Base-by-base conservation (phyloP, 2,329 filamentous ascomycete genomes). In the Juglanconis sp. region DNA sequence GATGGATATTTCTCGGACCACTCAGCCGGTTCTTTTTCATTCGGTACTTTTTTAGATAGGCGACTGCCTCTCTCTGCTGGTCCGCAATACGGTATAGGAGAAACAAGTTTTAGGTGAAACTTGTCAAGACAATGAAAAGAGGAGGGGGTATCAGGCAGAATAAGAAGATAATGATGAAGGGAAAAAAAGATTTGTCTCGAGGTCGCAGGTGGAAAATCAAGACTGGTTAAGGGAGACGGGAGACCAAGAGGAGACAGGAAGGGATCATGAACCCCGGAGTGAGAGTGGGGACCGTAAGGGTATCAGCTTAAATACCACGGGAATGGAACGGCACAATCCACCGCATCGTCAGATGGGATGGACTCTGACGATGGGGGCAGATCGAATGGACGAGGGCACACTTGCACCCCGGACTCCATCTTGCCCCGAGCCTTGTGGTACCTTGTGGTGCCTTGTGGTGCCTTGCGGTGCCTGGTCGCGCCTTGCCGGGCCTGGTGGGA, bases 1-100 rank as follows among this genome's bases (percentile, higher is more conserved):
- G 54, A 57, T 63, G 54, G 54, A 35, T 51, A 47, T 47, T 63
- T 63, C 58, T 63, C 48, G 57, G 54, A 58, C 61, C 61, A 63
- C 61, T 60, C 30, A 44, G 35, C 46, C 57, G 54, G 61, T 47
- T 24, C 30, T 42, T 47, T 47, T 53, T 38, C 50, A 13, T 57
- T 13, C 44, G 44, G 31, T 56, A 47, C 34, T 35, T 24, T 30
- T 35, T 53, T 38, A 32, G 57, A 44, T 50, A 53, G 46, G 50
- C 17, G 47, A 42, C 24, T 55, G 35, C 57, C 51, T 59, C 31
- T 24, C 24, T 24, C 8, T 7, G 36, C 40, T 10, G 40, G 31
- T 30, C 48, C 31, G 30, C 48, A 53, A 46, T 32, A 46, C 51
- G 51, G 36, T 56, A 49, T 53, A 24, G 31, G 48, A 40, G n/a